Evolutionary conservation across 2,329 filamentous ascomycete species (phyloP).

Genomic region (Fragosphaeria purpurea): DNA sequence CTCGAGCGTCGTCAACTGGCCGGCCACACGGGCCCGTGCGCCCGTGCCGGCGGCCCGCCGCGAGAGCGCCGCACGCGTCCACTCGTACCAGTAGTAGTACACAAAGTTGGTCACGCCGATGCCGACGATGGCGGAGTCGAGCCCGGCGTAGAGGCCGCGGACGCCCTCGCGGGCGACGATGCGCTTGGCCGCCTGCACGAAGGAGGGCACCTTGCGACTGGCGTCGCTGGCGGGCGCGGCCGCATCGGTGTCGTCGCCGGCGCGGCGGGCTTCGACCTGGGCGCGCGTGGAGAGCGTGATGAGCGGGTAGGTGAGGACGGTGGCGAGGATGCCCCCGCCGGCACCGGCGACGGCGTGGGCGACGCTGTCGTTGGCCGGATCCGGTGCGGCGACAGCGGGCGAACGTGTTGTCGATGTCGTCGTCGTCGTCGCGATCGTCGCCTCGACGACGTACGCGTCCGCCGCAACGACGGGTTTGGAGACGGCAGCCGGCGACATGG

Average conservation of each 20-base stretch:
- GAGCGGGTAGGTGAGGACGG: constrained; percentile 94
- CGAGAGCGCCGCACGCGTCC: constrained; percentile 82
- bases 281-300: constrained; percentile 96
- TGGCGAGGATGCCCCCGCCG: constrained; percentile 87
- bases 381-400: constrained; percentile 43
- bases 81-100: constrained; percentile 99
- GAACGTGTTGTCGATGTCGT: too few species aligned
- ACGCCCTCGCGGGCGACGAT: constrained; percentile 91
- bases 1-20: constrained; percentile 83
- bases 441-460: too few species aligned
- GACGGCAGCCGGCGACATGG: too few species aligned
- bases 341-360: constrained; percentile 89
- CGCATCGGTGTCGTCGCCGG: constrained; percentile 35
- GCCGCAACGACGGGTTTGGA: too few species aligned
- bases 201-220: constrained; percentile 43
- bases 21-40: constrained; percentile 56
- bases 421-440: too few species aligned
- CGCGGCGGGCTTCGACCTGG: constrained; percentile 93
- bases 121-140: constrained; percentile 90
- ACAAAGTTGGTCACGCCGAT: constrained; percentile 99
- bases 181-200: constrained; percentile 69
- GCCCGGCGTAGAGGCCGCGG: constrained; percentile 78
- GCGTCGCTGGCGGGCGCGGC: too few species aligned
- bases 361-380: constrained; percentile 91
- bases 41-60: constrained; percentile 54